These are phyloP conservation scores for Coniochaeta sp. DNA, from an alignment of 2,329 filamentous ascomycete genomes.

Conservation along the genomic window DNA sequence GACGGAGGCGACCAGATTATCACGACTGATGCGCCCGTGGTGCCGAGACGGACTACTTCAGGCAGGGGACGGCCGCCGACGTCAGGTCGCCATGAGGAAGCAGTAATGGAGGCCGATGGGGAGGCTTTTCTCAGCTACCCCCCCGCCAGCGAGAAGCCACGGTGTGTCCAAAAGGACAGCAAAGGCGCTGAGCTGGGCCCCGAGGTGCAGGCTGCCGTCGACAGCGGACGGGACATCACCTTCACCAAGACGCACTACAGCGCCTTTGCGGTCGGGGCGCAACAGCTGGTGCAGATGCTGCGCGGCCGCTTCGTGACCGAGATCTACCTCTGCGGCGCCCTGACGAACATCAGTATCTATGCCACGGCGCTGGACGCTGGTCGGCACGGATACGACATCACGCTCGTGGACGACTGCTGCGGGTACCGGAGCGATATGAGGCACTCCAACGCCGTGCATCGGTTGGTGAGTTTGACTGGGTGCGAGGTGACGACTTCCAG, in stretches of 20 bases:
- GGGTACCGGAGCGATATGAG: constrained; percentile 66
- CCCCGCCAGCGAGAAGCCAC: constrained; percentile 21
- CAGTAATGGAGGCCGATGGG: constrained; percentile 29
- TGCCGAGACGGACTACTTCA: constrained; percentile 12
- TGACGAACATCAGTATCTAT: constrained; percentile 83
- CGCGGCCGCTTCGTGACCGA: constrained; percentile 85
- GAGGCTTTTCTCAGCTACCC: constrained; percentile 30
- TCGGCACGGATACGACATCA: constrained; percentile 79
- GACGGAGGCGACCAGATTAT: constrained; percentile 47
- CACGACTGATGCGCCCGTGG: constrained; percentile 25
- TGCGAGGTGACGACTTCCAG: constrained; percentile 56
- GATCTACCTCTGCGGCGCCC: constrained; percentile 78
- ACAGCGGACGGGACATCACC: constrained; percentile 37
- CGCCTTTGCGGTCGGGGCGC: constrained; percentile 67
- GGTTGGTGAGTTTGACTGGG: constrained; percentile 68
- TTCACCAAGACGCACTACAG: constrained; percentile 78
- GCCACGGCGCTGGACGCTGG: constrained; percentile 89
- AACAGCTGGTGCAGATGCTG: constrained; percentile 62
- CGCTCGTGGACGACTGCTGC: constrained; percentile 80
- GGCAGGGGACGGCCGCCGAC: constrained; percentile 11
- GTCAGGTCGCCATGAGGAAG: constrained; percentile 21
- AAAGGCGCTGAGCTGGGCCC: constrained; percentile 38
- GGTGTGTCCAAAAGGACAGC: constrained; percentile 37
- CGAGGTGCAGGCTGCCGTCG: constrained; percentile 34
- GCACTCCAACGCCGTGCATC: constrained; percentile 63